Conservation (phyloP, 208 protist genomes). For the Acanthamoeba triangularis region DNA sequence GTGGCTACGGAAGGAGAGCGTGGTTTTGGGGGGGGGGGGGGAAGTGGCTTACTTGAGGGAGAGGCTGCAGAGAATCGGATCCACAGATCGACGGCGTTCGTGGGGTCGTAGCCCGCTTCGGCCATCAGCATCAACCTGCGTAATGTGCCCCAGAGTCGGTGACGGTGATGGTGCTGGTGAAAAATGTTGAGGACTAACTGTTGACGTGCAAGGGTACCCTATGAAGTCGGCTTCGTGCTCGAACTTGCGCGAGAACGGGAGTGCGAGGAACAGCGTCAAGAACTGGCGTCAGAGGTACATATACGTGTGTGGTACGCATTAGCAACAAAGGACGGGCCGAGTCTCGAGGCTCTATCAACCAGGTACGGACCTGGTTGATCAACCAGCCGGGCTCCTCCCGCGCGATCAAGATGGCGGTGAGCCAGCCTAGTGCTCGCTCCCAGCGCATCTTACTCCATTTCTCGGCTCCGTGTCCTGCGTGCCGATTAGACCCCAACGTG, state of each 20-base stretch:
- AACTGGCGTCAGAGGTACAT: constrained; percentile 29
- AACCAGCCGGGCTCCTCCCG: constrained; percentile 62
- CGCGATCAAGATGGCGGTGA: constrained; percentile 23
- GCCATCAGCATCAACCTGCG: constrained; percentile 73
- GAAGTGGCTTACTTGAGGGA: not conserved
- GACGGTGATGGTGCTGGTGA: not conserved
- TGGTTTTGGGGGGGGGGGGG: not conserved
- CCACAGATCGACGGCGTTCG: constrained; percentile 10
- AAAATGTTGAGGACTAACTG: not conserved
- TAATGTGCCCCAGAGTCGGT: too few species aligned
- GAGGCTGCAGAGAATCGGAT: constrained; percentile 16
- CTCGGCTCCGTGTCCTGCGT: constrained; percentile 47
- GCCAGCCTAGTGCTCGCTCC: constrained; percentile 19
- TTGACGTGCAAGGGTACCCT: constrained; percentile 25
- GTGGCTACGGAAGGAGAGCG: not conserved
- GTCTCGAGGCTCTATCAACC: not conserved
- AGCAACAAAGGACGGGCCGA: not conserved
- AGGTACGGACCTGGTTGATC: not conserved
- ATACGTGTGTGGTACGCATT: not conserved
- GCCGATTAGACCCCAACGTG: not conserved
- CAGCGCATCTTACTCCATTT: constrained; percentile 68
- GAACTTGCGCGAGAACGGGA: constrained; percentile 48
- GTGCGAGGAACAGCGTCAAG: constrained; percentile 58
- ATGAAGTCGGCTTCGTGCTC: constrained; percentile 75
- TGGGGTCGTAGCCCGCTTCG: constrained; percentile 37